Conservation (phyloP, 2,329 filamentous ascomycete genomes). For the Neofusicoccum kwambonambiense region DNA sequence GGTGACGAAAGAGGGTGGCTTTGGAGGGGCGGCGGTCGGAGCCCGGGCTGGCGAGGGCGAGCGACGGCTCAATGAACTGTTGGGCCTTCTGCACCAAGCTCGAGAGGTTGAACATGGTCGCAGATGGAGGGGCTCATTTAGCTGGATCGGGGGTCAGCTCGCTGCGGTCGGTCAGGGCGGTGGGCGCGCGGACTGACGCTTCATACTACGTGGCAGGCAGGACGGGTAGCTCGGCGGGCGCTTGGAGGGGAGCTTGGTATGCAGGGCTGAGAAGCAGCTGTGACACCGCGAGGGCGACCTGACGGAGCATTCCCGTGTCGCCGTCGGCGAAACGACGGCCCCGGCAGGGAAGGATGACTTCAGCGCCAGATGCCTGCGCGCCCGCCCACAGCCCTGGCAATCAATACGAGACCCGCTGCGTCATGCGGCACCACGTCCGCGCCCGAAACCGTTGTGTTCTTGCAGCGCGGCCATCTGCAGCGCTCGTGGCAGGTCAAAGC, state of each 20-base stretch:
- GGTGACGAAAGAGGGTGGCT: constrained; percentile 86
- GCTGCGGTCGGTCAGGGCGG: neutral
- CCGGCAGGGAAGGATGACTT: neutral
- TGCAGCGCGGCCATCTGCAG: no score
- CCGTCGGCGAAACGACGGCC: constrained; percentile 1
- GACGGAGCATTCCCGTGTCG: constrained; percentile 7
- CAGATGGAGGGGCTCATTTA: constrained; percentile 19
- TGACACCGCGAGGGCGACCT: constrained; percentile 6
- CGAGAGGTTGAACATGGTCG: constrained; percentile 54
- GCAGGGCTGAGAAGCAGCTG: constrained; percentile 11
- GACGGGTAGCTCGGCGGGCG: constrained; percentile 10
- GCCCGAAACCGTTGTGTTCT: no score
- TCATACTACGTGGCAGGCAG: constrained; percentile 18
- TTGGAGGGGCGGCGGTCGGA: constrained; percentile 84
- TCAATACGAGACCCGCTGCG: neutral
- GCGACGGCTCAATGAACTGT: constrained; percentile 87
- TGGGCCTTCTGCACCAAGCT: constrained; percentile 94
- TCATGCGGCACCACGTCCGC: neutral
- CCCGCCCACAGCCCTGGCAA: neutral
- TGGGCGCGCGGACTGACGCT: constrained; percentile 13
- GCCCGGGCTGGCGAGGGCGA: constrained; percentile 67
- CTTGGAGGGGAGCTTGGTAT: constrained; percentile 13
- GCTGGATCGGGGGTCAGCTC: constrained; percentile 15
- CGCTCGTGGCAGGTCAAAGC: no score
- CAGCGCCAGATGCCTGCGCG: neutral